phyloP scores from a whole-genome alignment of 2,329 filamentous ascomycete genomes.

The Geosmithia putterillii region DNA sequence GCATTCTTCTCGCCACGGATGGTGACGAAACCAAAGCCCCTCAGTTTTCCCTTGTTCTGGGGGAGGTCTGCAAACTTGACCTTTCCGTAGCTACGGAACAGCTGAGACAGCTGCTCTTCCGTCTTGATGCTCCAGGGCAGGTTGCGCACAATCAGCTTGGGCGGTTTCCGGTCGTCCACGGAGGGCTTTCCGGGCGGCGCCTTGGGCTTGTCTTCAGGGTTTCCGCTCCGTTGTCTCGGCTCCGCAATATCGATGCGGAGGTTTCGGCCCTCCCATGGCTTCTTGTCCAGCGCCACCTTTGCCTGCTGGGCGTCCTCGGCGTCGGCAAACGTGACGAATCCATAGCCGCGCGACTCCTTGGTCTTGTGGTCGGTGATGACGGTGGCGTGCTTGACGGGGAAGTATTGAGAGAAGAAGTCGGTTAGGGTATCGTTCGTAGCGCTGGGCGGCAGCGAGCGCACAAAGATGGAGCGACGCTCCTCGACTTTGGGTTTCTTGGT shows the following conservation, averaged over 20 bases:
- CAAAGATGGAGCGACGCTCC: constrained; percentile 67
- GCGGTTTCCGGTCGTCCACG: constrained; percentile 50
- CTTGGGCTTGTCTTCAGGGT: constrained; percentile 23
- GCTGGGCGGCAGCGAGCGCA: constrained; percentile 69
- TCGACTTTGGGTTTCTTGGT: constrained; percentile 47
- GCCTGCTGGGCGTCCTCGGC: constrained; percentile 79
- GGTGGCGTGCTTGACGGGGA: constrained; percentile 90
- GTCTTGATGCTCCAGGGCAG: constrained; percentile 92
- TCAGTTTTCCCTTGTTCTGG: constrained; percentile 60
- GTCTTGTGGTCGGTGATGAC: constrained; percentile 78
- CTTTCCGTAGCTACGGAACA: constrained; percentile 85
- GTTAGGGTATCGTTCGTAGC: constrained; percentile 75
- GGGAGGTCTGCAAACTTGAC: constrained; percentile 81
- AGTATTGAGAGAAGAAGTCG: constrained; percentile 86
- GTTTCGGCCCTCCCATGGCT: constrained; percentile 65
- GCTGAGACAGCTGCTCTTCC: constrained; percentile 61
- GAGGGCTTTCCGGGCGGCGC: constrained; percentile 34
- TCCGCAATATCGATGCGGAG: constrained; percentile 83
- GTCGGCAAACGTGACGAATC: constrained; percentile 95
- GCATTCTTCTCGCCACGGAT: constrained; percentile 83
- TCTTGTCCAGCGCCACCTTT: constrained; percentile 67
- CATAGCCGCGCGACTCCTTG: constrained; percentile 82
- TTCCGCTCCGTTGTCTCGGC: constrained; percentile 57
- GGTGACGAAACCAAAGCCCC: constrained; percentile 88
- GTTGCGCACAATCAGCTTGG: constrained; percentile 82